These are phyloP conservation scores for Saturnispora kantuleensis DNA, from an alignment of 805 yeast genomes.

Conservation along the genomic window DNA sequence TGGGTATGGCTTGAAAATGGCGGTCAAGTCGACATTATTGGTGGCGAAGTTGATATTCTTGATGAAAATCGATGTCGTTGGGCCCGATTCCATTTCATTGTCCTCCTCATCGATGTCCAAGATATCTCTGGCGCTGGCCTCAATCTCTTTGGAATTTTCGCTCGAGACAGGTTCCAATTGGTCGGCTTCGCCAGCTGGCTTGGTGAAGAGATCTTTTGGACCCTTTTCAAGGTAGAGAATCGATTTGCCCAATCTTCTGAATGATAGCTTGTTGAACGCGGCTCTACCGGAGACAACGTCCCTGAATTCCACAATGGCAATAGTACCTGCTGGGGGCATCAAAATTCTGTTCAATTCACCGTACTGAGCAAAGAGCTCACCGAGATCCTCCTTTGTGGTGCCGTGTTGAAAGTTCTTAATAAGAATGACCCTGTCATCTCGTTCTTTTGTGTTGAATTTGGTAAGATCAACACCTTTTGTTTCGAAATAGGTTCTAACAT, in stretches of 20 bases:
- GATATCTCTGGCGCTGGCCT: constrained; percentile 35
- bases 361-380: constrained; percentile 68
- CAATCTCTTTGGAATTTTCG: constrained; percentile 33
- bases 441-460: constrained; percentile 54
- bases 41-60: constrained; percentile 89
- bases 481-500: constrained; percentile 82
- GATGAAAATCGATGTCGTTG: constrained; percentile 80
- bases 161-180: constrained; percentile 21
- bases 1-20: constrained; percentile 54
- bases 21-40: constrained; percentile 43
- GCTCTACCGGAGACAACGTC: constrained; percentile 77
- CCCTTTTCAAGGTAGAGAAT: constrained; percentile 91
- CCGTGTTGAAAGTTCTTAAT: constrained; percentile 90
- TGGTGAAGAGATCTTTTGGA: constrained; percentile 68
- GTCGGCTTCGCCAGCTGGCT: constrained; percentile 36
- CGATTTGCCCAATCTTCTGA: constrained; percentile 77
- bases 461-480: constrained; percentile 75
- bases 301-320: constrained; percentile 85
- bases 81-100: constrained; percentile 42
- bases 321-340: constrained; percentile 95
- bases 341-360: constrained; percentile 74
- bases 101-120: constrained; percentile 20
- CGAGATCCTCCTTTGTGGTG: constrained; percentile 69
- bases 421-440: constrained; percentile 71
- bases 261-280: constrained; percentile 82